Evolutionary conservation across 23 red algal species (phyloP).

Genomic region (Agarophyton chilense): DNA sequence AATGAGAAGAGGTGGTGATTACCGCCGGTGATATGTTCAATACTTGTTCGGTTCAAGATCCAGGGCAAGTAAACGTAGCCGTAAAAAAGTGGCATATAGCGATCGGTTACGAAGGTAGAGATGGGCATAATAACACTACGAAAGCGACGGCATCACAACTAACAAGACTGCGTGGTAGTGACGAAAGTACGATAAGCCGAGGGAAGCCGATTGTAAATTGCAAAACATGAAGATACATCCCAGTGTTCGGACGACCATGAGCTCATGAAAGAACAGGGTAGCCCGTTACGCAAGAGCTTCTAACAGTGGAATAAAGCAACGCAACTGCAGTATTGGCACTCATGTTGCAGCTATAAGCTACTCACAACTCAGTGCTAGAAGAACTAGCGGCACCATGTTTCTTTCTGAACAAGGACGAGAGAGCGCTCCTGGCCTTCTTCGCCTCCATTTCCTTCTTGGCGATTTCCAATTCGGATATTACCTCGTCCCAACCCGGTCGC

Average conservation of each 20-base stretch:
- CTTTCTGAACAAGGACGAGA: slow-evolving; percentile 41
- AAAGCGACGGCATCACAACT: background rate
- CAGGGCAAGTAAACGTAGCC: background rate
- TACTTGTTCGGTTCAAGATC: background rate
- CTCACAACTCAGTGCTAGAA: background rate
- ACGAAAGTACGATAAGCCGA: no score
- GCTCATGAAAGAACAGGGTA: background rate
- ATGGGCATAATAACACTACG: background rate
- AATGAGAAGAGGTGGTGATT: background rate
- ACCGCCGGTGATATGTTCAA: background rate
- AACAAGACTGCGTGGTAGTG: background rate
- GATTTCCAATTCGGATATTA: slow-evolving; percentile 68
- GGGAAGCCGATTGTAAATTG: background rate
- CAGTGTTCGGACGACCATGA: background rate
- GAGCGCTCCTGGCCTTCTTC: background rate
- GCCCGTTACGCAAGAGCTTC: background rate
- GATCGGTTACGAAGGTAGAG: background rate
- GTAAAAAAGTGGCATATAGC: background rate
- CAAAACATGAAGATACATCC: background rate
- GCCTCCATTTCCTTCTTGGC: slow-evolving; percentile 53
- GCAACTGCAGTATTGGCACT: background rate
- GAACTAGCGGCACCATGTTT: slow-evolving; percentile 5
- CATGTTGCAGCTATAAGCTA: no score
- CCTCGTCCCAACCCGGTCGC: slow-evolving; percentile 86
- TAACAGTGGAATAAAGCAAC: background rate